Percentiles rank a stretch among this genome's conserved stretches.
Conservation (phyloP, 805 yeast species). For the Crinitomyces ghanaensis region DNA sequence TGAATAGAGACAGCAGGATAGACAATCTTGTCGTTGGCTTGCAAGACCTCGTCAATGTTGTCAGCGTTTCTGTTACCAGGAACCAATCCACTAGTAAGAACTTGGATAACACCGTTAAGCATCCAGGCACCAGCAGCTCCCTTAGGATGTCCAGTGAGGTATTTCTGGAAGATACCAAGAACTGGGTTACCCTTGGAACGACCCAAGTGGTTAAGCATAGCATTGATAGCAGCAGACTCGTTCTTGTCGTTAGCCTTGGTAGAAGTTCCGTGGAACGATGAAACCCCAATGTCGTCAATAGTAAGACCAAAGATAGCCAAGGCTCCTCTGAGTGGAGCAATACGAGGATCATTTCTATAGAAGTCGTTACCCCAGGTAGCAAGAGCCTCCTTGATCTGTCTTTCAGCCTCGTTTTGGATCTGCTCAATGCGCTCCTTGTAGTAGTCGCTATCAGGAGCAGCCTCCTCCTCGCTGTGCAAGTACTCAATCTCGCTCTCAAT, state of each 20-base stretch:
- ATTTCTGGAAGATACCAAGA: conserved; percentile 96
- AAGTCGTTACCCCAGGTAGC: conserved; percentile 93
- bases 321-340: conserved; percentile 95
- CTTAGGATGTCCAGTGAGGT: conserved; percentile 98
- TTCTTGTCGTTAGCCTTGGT: conserved; percentile 98
- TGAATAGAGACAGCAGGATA: conserved; percentile 89
- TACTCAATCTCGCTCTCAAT: conserved; percentile 65
- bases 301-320: conserved; percentile 88
- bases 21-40: conserved; percentile 76
- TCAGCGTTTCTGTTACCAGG: conserved; percentile 99
- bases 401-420: conserved; percentile 69
- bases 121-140: conserved; percentile 99
- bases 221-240: conserved; percentile 82
- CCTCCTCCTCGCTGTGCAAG: conserved; percentile 59
- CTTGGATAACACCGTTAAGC: conserved; percentile 96
- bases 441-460: conserved; percentile 38
- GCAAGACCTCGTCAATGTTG: conserved; percentile 74
- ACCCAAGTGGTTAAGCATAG: conserved; percentile 91
- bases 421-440: conserved; percentile 78
- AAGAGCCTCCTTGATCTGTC: conserved; percentile 82
- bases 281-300: conserved; percentile 89
- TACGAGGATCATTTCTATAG: conserved; percentile 81
- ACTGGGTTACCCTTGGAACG: conserved; percentile 97
- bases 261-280: conserved; percentile 99
- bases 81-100: conserved; percentile 81